Percentiles rank a stretch among this genome's conserved stretches.
Conservation (phyloP, 2,329 filamentous ascomycete species). For the Colletotrichum shisoi region DNA sequence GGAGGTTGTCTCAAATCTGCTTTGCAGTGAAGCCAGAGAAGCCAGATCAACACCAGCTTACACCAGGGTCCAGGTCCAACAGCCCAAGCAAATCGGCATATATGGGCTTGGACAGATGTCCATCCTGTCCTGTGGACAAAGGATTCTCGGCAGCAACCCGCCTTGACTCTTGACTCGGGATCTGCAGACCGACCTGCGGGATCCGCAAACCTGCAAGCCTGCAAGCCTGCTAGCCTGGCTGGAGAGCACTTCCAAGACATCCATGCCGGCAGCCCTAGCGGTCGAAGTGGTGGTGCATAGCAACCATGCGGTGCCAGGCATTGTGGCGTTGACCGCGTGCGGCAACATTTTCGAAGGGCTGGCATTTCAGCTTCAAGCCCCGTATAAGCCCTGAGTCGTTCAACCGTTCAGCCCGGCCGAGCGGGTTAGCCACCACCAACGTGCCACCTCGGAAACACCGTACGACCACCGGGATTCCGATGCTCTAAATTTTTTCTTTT, state of each 20-base stretch:
- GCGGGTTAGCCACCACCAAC: background rate
- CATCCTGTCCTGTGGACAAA: rapidly evolving
- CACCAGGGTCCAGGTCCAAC: background rate
- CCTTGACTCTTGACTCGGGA: too few species aligned
- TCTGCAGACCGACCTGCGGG: background rate
- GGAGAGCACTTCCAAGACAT: background rate
- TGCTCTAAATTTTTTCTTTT: background rate
- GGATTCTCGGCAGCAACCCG: too few species aligned
- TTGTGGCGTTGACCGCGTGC: conserved; percentile 5
- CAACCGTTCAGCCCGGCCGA: conserved; percentile 11
- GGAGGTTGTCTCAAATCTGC: background rate
- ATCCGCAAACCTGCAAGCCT: too few species aligned
- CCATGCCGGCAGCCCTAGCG: background rate
- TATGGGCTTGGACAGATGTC: background rate
- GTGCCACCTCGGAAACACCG: background rate
- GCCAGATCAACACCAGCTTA: too few species aligned
- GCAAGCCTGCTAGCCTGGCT: too few species aligned
- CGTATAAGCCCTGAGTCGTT: background rate
- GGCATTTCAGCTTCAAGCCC: conserved; percentile 22
- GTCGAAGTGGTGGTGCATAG: background rate
- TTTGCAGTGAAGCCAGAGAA: background rate
- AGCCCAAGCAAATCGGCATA: background rate
- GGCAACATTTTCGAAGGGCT: background rate
- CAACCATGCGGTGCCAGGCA: background rate
- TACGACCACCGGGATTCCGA: background rate